Base-by-base conservation (phyloP, 2,329 filamentous ascomycete genomes). In the Sclerotinia minor region DNA sequence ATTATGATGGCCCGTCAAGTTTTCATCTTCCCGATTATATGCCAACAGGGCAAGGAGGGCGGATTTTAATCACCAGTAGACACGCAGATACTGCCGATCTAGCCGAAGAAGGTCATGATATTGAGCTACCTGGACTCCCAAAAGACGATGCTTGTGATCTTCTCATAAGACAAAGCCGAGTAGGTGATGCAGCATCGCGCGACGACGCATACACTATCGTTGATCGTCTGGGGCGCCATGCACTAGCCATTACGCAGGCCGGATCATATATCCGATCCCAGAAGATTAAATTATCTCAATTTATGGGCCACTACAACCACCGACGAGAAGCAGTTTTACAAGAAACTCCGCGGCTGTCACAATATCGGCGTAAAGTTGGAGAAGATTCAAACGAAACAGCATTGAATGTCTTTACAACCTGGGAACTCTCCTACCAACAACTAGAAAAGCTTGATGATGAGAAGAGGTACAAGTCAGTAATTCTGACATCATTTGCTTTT, bases 161-260 rank as follows among this genome's bases (percentile, higher is more conserved):
- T 5, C 65, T 74, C 2, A 53, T 65, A 15, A 32, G 54, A n/a
- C 52, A 65, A 15, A 67, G 57, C 41, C 54, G 58, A 4, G n/a
- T 45, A 11, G 38, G 59, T 6, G 9, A 61, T 15, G 35, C 47
- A 15, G 54, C 53, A 44, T 41, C 54, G 9, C 64, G 54, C 17
- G 15, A 59, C 4, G 47, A 69, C 24, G 68, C 63, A 19, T 57
- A 66, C 69, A 29, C 61, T 6, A 70, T 73, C 50, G 67, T 73
- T 6, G 21, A 67, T 24, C 41, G 66, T n/a, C 68, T 76, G 29
- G 74, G 68, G 0, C 71, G 50, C 29, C 73, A 75, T 52, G 53
- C 75, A 5, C 69, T 77, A 15, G 75, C 75, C 17, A 73, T 77
- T 15, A 70, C 73, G 35, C 75, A 76, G 58, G 75, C 74, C 24